phyloP scores from a whole-genome alignment of 2,329 filamentous ascomycete species.

The Periconia sp. region DNA sequence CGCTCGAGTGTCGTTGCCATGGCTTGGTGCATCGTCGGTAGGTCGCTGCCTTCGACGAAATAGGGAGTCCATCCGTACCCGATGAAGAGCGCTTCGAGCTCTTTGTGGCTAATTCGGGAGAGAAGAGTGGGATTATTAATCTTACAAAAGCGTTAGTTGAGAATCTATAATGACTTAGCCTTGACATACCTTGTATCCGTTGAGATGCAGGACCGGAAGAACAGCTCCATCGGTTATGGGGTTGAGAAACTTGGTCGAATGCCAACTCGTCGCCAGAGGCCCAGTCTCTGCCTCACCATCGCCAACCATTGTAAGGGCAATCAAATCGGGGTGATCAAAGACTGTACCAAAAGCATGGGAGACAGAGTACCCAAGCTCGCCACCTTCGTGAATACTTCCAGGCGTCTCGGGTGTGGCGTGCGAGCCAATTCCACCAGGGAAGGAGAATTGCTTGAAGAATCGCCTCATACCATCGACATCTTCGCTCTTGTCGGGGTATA shows the following conservation, averaged over 20 bases:
- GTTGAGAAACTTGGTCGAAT: conserved; percentile 83
- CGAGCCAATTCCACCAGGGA: conserved; percentile 78
- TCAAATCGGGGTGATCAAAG: conserved; percentile 76
- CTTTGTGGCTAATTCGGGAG: conserved; percentile 74
- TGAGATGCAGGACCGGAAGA: conserved; percentile 77
- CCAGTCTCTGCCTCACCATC: conserved; percentile 85
- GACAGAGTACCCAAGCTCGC: conserved; percentile 81
- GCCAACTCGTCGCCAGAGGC: conserved; percentile 79
- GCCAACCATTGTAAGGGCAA: conserved; percentile 78
- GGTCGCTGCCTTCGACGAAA: conserved; percentile 78
- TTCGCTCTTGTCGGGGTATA: conserved; percentile 76
- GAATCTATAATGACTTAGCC: neutral
- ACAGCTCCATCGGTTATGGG: conserved; percentile 80
- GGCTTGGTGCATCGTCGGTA: conserved; percentile 78
- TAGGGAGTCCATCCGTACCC: conserved; percentile 83
- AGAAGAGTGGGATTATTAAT: conserved; percentile 62
- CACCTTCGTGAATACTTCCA: conserved; percentile 78
- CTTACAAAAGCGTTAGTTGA: conserved; percentile 20
- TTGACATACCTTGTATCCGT: conserved; percentile 75
- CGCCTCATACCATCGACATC: conserved; percentile 71
- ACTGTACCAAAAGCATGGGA: conserved; percentile 80
- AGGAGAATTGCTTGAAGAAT: conserved; percentile 85
- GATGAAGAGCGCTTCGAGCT: conserved; percentile 71
- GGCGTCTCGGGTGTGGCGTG: conserved; percentile 82
- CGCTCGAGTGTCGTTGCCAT: conserved; percentile 79